Conservation (phyloP, 2,329 filamentous ascomycete species). For the Clonostachys rosea region DNA sequence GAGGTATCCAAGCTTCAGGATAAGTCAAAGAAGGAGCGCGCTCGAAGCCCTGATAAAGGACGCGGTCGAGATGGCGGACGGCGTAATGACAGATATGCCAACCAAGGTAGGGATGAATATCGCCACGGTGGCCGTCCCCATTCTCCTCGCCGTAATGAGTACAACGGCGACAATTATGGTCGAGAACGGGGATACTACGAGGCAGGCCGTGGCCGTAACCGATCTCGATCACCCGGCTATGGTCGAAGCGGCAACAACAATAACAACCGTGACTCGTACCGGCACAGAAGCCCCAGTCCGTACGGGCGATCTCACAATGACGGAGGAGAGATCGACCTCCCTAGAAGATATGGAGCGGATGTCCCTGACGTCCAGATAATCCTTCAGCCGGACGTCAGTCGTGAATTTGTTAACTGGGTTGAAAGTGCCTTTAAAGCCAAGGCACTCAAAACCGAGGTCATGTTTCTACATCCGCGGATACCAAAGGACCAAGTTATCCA, state of each 20-base stretch:
- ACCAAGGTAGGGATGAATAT: constrained; percentile 56
- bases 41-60: constrained; percentile 57
- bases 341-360: constrained; percentile 66
- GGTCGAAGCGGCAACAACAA: constrained; percentile 22
- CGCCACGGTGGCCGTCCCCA: constrained; percentile 51
- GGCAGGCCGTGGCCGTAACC: constrained; percentile 35
- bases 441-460: constrained; percentile 70
- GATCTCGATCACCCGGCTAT: constrained; percentile 63
- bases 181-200: constrained; percentile 45
- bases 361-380: constrained; percentile 90
- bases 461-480: constrained; percentile 74
- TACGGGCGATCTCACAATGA: constrained; percentile 40
- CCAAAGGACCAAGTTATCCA: constrained; percentile 76
- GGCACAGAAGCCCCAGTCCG: constrained; percentile 69
- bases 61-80: constrained; percentile 32
- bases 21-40: constrained; percentile 59
- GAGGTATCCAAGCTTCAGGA: constrained; percentile 88
- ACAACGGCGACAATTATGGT: constrained; percentile 50
- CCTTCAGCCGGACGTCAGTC: constrained; percentile 70
- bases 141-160: constrained; percentile 51
- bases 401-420: constrained; percentile 79
- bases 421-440: constrained; percentile 70
- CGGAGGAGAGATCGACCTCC: constrained; percentile 61
- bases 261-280: constrained; percentile 47
- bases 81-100: constrained; percentile 41